Evolutionary conservation across 495 filamentous ascomycete genomes (phyloP).

Genomic region (Friedmanniomyces endolithicus): DNA sequence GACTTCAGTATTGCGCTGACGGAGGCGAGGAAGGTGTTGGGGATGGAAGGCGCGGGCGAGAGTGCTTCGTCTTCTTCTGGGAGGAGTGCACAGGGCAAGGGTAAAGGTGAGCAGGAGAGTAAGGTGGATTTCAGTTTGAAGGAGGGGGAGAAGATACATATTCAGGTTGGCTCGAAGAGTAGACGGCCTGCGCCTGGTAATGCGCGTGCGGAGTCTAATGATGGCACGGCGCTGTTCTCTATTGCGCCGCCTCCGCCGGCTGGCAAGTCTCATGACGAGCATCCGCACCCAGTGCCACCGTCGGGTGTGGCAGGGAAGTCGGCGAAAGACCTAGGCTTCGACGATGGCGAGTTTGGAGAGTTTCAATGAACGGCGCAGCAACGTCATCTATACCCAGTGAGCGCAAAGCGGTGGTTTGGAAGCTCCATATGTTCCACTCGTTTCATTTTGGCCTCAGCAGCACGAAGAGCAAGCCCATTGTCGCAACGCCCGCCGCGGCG

Average conservation of each 20-base stretch:
- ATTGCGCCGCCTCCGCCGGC: slow-evolving; percentile 39
- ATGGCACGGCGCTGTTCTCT: slow-evolving; percentile 32
- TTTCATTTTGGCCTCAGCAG: slow-evolving; percentile 41
- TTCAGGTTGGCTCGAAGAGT: slow-evolving; percentile 47
- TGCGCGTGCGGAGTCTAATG: neutral
- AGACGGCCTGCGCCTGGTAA: slow-evolving; percentile 14
- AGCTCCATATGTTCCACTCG: neutral
- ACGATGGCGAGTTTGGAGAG: slow-evolving; percentile 43
- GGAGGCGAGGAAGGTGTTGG: slow-evolving; percentile 51
- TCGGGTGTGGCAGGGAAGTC: slow-evolving; percentile 25
- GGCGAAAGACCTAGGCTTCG: slow-evolving; percentile 36
- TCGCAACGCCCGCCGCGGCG: slow-evolving; percentile 55
- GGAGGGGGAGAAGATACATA: slow-evolving; percentile 72
- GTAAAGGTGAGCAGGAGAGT: slow-evolving; percentile 29
- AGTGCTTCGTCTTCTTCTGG: neutral
- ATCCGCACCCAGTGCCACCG: slow-evolving; percentile 42
- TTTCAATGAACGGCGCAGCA: slow-evolving; percentile 30
- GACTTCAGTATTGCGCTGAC: slow-evolving; percentile 72
- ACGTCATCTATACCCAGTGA: neutral
- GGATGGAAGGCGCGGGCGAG: slow-evolving; percentile 18
- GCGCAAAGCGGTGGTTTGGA: neutral
- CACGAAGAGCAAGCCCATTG: slow-evolving; percentile 48
- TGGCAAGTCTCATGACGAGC: slow-evolving; percentile 36
- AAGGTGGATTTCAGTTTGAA: slow-evolving; percentile 68
- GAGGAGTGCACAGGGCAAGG: slow-evolving; percentile 18